phyloP scores from a whole-genome alignment of 257 asterid genomes.

The Ehretia macrophylla region DNA sequence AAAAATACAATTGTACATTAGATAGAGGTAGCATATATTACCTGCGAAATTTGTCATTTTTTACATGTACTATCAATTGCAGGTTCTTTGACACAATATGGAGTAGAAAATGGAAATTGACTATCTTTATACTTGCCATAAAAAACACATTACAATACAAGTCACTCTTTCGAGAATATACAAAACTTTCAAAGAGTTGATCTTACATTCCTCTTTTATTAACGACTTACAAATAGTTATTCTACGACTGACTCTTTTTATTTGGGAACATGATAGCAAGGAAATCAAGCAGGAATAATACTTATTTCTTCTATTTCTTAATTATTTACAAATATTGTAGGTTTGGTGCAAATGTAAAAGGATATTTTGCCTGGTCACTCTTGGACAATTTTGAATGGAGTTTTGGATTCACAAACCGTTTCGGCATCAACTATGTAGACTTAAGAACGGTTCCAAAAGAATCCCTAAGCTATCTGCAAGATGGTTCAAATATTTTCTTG shows the following conservation, averaged over 20 bases:
- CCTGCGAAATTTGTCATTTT: no score
- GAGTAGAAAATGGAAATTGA: no score
- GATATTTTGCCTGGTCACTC: slow-evolving; percentile 4
- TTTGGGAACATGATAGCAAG: not conserved
- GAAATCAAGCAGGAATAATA: not conserved
- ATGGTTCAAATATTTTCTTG: not conserved
- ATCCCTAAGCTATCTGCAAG: not conserved
- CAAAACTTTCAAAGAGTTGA: no score
- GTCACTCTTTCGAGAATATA: no score
- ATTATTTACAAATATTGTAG: not conserved
- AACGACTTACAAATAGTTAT: no score
- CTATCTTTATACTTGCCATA: no score
- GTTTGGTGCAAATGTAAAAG: not conserved
- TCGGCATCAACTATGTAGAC: slow-evolving; percentile 1
- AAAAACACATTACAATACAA: no score
- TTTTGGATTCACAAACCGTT: not conserved
- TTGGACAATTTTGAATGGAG: slow-evolving; percentile 6
- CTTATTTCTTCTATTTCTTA: not conserved
- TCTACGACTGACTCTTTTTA: not conserved
- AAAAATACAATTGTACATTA: no score
- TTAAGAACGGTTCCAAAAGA: not conserved
- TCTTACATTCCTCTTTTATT: no score
- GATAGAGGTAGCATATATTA: no score
- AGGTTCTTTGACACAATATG: no score
- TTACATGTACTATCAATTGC: no score